These are phyloP conservation scores for Cucurbita maxima DNA, from an alignment of 306 rosid species.

Conservation along the genomic window DNA sequence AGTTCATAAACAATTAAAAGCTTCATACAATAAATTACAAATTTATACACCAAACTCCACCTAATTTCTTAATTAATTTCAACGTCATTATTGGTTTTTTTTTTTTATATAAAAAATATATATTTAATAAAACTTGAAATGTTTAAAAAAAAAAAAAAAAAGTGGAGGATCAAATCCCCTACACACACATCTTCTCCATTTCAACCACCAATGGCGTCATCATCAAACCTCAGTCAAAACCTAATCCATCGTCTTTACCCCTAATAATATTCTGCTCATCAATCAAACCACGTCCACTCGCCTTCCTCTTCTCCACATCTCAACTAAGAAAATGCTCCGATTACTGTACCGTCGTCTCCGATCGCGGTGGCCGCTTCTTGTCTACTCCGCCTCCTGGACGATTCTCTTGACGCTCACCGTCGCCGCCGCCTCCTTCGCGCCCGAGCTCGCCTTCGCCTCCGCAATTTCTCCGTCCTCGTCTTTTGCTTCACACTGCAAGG, in stretches of 20 bases:
- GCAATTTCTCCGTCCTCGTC: constrained; percentile 46
- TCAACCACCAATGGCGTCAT: not conserved
- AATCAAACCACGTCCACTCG: not conserved
- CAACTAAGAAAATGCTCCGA: constrained; percentile 21
- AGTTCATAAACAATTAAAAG: too few species aligned
- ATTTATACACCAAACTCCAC: too few species aligned
- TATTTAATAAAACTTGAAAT: too few species aligned
- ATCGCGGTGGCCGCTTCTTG: constrained; percentile 41
- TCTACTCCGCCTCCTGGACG: constrained; percentile 55
- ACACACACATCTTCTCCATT: not conserved
- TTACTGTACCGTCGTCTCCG: constrained; percentile 20
- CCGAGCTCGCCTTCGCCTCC: constrained; percentile 57
- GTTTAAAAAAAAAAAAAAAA: not conserved
- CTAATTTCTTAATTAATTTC: too few species aligned
- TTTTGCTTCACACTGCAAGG: constrained; percentile 29
- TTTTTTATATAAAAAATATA: too few species aligned
- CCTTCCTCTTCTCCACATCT: not conserved
- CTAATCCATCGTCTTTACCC: not conserved
- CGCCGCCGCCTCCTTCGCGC: constrained; percentile 52
- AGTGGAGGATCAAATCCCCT: not conserved
- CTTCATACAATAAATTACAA: too few species aligned
- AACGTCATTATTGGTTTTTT: too few species aligned
- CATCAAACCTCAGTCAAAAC: not conserved
- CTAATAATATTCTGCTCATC: not conserved
- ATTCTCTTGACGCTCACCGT: constrained; percentile 37